Conservation (phyloP, 2,329 filamentous ascomycete genomes). For the Alternaria gansuensis region DNA sequence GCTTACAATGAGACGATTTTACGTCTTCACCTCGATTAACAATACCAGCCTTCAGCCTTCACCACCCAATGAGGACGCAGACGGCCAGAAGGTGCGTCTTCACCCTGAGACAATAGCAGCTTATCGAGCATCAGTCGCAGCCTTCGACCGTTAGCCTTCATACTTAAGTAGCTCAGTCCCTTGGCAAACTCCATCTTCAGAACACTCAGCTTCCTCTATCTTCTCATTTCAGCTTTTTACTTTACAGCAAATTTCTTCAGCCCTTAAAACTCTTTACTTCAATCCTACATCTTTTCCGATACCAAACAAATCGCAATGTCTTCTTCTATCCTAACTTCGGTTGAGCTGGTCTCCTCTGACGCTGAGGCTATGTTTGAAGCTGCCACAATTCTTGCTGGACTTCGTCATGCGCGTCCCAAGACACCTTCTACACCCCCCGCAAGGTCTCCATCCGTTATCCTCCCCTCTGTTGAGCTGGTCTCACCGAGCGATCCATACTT, state of each 20-base stretch:
- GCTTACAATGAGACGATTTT: not conserved
- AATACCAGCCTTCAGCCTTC: not conserved
- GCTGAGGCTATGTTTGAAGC: not conserved
- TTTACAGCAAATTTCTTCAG: not conserved
- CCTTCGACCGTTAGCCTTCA: not conserved
- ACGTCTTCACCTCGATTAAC: not conserved
- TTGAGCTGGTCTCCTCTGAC: constrained; percentile 1
- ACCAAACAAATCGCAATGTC: not conserved
- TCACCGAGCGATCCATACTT: not conserved
- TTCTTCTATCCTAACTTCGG: not conserved
- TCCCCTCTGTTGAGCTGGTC: not conserved
- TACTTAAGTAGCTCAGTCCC: not conserved
- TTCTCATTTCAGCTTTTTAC: not conserved
- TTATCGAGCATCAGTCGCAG: not conserved
- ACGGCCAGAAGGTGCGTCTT: not conserved
- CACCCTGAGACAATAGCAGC: constrained; percentile 5
- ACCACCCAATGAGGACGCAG: not conserved
- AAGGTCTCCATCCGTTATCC: not conserved
- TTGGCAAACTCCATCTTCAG: not conserved
- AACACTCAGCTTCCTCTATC: not conserved
- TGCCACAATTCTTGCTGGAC: not conserved
- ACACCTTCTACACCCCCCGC: not conserved
- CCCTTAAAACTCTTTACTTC: not conserved
- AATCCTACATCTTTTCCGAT: fast-evolving
- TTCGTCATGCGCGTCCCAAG: not conserved